phyloP scores from a whole-genome alignment of 306 rosid species.

The Casuarina glauca region DNA sequence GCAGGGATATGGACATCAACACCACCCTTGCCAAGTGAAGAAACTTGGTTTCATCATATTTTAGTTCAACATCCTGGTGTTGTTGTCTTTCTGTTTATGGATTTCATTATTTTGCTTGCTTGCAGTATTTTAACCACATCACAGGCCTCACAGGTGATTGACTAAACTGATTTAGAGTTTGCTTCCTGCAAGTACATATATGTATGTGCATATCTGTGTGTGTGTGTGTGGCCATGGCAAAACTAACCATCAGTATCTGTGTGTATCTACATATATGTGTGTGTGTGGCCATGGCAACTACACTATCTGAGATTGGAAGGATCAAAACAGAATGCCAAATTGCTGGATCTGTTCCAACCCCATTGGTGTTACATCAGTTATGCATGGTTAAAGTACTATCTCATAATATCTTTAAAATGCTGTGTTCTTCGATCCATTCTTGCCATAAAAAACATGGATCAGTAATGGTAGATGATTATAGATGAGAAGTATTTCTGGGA shows the following conservation, averaged over 20 bases:
- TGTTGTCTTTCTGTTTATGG: conserved; percentile 61
- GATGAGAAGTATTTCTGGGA: neutral
- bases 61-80: conserved; percentile 60
- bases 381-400: no score
- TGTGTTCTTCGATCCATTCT: neutral
- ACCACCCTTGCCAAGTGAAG: conserved; percentile 49
- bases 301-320: neutral
- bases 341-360: no score
- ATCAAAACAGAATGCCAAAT: no score
- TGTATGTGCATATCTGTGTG: neutral
- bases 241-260: no score
- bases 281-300: neutral
- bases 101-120: conserved; percentile 43
- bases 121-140: conserved; percentile 58
- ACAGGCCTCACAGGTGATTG: conserved; percentile 75
- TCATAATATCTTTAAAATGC: no score
- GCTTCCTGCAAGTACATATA: conserved; percentile 9
- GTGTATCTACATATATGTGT: no score
- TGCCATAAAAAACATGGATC: neutral
- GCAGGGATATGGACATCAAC: conserved; percentile 68
- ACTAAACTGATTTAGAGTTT: conserved; percentile 21
- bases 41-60: conserved; percentile 62
- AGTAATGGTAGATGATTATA: neutral
- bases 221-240: no score
- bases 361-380: no score